These are phyloP conservation scores for Cercophora sp. DNA, from an alignment of 495 filamentous ascomycete species.

Conservation along the genomic window DNA sequence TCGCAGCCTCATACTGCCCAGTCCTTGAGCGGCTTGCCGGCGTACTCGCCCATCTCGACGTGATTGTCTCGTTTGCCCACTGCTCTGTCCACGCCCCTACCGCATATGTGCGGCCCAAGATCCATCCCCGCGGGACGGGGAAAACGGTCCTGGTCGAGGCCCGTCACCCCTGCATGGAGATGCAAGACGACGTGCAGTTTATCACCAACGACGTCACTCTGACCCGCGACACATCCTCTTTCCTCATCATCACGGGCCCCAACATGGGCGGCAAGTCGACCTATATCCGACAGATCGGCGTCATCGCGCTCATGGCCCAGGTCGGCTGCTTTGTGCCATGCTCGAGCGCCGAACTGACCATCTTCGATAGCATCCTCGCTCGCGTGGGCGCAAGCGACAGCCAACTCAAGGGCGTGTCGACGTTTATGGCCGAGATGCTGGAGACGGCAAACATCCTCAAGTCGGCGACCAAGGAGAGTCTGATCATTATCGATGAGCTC, in stretches of 20 bases:
- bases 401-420: constrained; percentile 96
- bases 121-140: constrained; percentile 88
- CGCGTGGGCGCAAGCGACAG: constrained; percentile 93
- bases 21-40: constrained; percentile 87
- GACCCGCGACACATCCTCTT: constrained; percentile 74
- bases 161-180: constrained; percentile 97
- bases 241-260: constrained; percentile 95
- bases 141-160: constrained; percentile 88
- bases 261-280: constrained; percentile 99
- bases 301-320: constrained; percentile 97
- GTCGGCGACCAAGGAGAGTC: constrained; percentile 84
- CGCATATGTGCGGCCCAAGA: constrained; percentile 84
- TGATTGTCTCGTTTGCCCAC: constrained; percentile 94
- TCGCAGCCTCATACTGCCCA: constrained; percentile 91
- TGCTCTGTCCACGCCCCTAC: constrained; percentile 89
- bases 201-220: constrained; percentile 96
- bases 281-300: constrained; percentile 96
- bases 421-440: constrained; percentile 99
- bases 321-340: constrained; percentile 96
- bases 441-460: constrained; percentile 99
- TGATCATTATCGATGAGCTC: constrained; percentile 99
- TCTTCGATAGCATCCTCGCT: constrained; percentile 97
- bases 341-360: constrained; percentile 81
- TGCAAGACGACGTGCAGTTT: constrained; percentile 98
- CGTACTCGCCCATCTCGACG: constrained; percentile 90